These are phyloP conservation scores for Striga asiatica DNA, from an alignment of 257 asterid species.

Conservation along the genomic window DNA sequence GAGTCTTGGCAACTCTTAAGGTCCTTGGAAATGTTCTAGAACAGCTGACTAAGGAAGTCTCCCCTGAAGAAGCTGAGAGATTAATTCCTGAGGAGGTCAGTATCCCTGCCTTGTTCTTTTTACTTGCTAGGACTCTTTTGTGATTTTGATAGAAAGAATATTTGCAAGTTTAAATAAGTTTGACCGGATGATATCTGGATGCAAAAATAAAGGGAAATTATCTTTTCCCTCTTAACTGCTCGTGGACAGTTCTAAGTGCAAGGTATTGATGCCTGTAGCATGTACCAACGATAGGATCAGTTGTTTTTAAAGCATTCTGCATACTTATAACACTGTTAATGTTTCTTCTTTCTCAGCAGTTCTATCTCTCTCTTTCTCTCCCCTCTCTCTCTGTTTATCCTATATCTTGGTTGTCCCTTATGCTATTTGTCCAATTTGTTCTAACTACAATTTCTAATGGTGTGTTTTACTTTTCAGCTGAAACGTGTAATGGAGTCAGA, in stretches of 20 bases:
- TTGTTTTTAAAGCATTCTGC: background rate
- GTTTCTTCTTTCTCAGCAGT: background rate
- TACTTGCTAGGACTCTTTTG: background rate
- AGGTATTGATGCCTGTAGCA: background rate
- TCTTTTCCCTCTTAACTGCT: background rate
- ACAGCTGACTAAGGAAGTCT: conserved; percentile 71
- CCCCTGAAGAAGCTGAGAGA: conserved; percentile 94
- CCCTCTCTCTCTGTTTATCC: background rate
- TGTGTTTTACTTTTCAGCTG: conserved; percentile 43
- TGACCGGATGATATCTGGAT: conserved; percentile 5
- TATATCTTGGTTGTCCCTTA: background rate
- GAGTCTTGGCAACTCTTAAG: conserved; percentile 87
- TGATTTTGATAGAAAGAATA: background rate
- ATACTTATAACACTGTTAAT: background rate
- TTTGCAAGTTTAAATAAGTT: background rate
- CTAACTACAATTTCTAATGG: conserved; percentile 10
- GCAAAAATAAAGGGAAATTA: background rate
- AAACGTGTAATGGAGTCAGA: conserved; percentile 89
- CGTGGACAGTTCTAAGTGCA: background rate
- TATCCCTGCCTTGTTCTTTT: conserved; percentile 1
- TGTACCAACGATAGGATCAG: background rate
- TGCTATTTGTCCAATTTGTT: conserved; percentile 2
- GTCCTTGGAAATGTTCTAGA: conserved; percentile 75
- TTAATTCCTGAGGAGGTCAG: conserved; percentile 83
- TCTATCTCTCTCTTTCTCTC: background rate